Conservation (phyloP, 805 yeast genomes). For the Candida pini region DNA sequence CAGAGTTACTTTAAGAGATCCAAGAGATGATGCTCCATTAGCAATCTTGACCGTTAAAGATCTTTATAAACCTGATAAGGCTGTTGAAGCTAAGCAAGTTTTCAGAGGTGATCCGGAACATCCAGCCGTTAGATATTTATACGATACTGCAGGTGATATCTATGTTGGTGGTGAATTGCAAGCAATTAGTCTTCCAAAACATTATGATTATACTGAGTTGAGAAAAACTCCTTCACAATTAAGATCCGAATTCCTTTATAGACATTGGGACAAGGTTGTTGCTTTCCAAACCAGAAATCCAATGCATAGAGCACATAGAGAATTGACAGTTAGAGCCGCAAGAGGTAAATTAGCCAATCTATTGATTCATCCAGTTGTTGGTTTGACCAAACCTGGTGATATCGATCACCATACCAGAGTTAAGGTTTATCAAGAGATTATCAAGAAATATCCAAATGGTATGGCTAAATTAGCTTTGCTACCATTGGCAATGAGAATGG, state of each 20-base stretch:
- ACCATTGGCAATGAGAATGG: conserved; percentile 99
- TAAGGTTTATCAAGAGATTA: conserved; percentile 85
- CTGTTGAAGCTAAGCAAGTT: conserved; percentile 73
- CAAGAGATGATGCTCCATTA: conserved; percentile 70
- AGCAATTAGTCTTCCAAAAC: conserved; percentile 78
- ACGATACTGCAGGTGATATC: conserved; percentile 69
- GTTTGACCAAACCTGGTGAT: conserved; percentile 95
- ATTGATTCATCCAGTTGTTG: conserved; percentile 94
- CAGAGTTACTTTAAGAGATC: conserved; percentile 70
- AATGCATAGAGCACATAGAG: conserved; percentile 98
- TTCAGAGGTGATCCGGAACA: conserved; percentile 97
- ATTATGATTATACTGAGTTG: conserved; percentile 82
- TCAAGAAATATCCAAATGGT: conserved; percentile 90
- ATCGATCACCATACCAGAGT: conserved; percentile 97
- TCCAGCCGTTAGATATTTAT: conserved; percentile 78
- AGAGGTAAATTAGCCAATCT: conserved; percentile 82
- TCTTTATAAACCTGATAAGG: conserved; percentile 76
- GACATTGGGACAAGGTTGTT: conserved; percentile 84
- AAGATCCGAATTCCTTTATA: conserved; percentile 72
- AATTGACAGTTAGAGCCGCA: conserved; percentile 95
- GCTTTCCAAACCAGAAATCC: conserved; percentile 99
- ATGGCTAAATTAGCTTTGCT: conserved; percentile 83
- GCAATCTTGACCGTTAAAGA: conserved; percentile 80
- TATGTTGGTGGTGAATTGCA: conserved; percentile 86
- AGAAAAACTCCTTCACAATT: conserved; percentile 90